These are phyloP conservation scores for Decorospora gaudefroyi DNA, from an alignment of 2,329 filamentous ascomycete genomes.

Conservation along the genomic window DNA sequence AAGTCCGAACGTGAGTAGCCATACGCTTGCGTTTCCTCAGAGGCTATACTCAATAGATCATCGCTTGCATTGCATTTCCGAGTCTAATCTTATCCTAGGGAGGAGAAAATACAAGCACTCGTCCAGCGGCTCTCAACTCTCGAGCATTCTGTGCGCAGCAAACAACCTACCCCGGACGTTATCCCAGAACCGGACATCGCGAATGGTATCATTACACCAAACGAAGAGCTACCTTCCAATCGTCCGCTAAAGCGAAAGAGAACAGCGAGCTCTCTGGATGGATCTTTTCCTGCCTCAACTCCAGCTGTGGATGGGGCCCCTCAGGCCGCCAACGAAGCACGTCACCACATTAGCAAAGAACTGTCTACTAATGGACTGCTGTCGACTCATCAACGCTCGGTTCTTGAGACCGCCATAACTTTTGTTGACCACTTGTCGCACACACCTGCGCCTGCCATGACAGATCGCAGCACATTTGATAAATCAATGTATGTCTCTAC, in stretches of 20 bases:
- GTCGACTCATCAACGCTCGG: conserved; percentile 33
- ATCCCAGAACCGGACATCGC: conserved; percentile 3
- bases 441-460: conserved; percentile 25
- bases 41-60: not conserved
- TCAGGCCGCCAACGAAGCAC: conserved; percentile 32
- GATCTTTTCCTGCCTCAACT: conserved; percentile 11
- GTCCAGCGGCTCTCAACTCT: conserved; percentile 35
- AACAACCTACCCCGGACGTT: conserved; percentile 11
- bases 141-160: conserved; percentile 29
- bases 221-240: conserved; percentile 13
- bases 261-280: conserved; percentile 22
- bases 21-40: not conserved
- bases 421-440: conserved; percentile 40
- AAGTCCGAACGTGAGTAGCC: conserved; percentile 31
- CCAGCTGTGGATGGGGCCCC: conserved; percentile 25
- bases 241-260: conserved; percentile 29
- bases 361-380: conserved; percentile 34
- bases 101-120: conserved; percentile 39
- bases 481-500: conserved; percentile 32
- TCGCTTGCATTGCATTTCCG: not conserved
- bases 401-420: conserved; percentile 38
- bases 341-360: conserved; percentile 36
- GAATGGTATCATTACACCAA: conserved; percentile 1
- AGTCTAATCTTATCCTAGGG: conserved; percentile 17
- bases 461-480: conserved; percentile 33